Percentiles rank a stretch among this genome's conserved stretches.
Evolutionary conservation across 495 filamentous ascomycete species (phyloP).

Genomic region (Penicillium macrosclerotiorum): DNA sequence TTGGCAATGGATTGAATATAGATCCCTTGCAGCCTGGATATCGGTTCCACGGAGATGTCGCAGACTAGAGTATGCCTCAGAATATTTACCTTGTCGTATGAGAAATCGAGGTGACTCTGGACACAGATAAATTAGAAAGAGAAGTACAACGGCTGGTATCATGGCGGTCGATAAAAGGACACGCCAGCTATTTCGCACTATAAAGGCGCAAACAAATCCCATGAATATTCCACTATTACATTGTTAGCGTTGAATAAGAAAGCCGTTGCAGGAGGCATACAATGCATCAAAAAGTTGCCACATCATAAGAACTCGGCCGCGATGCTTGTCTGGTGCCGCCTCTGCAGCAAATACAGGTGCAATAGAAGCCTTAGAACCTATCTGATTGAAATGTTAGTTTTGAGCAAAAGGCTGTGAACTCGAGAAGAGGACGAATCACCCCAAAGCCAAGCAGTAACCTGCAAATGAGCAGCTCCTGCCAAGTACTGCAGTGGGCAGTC

Average conservation of each 20-base stretch:
- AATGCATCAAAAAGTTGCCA: conserved; percentile 77
- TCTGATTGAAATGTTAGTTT: conserved; percentile 51
- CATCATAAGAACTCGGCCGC: conserved; percentile 69
- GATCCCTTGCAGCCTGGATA: conserved; percentile 68
- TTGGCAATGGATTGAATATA: conserved; percentile 70
- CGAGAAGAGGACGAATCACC: no score
- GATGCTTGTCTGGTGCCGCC: conserved; percentile 61
- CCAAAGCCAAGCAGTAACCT: no score
- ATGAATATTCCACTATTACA: conserved; percentile 52
- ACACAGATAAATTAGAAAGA: conserved; percentile 4
- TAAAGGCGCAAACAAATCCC: conserved; percentile 58
- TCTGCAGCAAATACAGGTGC: conserved; percentile 72
- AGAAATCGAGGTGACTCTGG: conserved; percentile 3
- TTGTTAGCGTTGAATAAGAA: neutral
- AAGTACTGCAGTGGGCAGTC: no score
- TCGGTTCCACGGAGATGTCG: conserved; percentile 56
- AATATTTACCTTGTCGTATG: conserved; percentile 46
- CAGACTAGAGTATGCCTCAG: conserved; percentile 58
- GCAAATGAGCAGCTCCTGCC: no score
- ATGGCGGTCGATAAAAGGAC: conserved; percentile 68
- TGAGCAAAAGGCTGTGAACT: no score
- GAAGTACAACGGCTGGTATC: conserved; percentile 59
- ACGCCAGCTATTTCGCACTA: conserved; percentile 58
- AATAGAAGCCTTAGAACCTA: conserved; percentile 51
- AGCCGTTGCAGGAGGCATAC: conserved; percentile 10